phyloP scores from a whole-genome alignment of 2,329 filamentous ascomycete species.

The Apiospora saccharicola region DNA sequence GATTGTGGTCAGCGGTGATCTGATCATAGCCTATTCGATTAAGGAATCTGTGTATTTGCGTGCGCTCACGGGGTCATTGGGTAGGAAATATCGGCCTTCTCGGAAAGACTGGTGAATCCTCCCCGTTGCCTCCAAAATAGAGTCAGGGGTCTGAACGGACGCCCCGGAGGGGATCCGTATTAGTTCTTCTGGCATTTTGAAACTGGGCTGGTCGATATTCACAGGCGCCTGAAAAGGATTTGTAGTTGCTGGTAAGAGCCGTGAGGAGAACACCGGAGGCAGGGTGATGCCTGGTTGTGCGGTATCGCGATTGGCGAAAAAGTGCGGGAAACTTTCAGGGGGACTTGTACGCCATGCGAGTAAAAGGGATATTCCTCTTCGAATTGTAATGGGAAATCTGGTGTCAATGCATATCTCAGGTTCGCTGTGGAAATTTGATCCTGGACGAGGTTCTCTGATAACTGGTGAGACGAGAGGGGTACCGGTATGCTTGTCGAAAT shows the following conservation, averaged over 20 bases:
- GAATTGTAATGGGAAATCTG: neutral
- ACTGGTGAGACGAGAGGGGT: neutral
- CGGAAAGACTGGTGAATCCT: conserved; percentile 13
- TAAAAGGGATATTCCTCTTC: neutral
- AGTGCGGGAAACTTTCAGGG: neutral
- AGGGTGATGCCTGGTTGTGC: neutral
- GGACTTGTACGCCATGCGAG: neutral
- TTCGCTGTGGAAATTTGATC: neutral
- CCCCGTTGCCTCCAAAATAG: conserved; percentile 3
- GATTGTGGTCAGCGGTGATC: neutral
- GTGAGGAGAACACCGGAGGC: neutral
- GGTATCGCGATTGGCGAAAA: neutral
- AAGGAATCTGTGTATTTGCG: neutral
- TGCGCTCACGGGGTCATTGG: neutral
- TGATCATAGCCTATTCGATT: no score
- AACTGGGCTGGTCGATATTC: neutral
- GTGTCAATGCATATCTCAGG: neutral
- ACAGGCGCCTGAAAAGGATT: neutral
- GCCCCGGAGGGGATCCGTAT: neutral
- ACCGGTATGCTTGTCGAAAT: neutral
- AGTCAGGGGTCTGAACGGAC: neutral
- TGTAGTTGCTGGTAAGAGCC: neutral
- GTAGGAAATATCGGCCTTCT: conserved; percentile 12
- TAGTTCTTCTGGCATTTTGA: conserved; percentile 2
- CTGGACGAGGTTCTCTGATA: neutral